These are phyloP conservation scores for Starmerella stellata DNA, from an alignment of 805 yeast genomes.

Conservation along the genomic window DNA sequence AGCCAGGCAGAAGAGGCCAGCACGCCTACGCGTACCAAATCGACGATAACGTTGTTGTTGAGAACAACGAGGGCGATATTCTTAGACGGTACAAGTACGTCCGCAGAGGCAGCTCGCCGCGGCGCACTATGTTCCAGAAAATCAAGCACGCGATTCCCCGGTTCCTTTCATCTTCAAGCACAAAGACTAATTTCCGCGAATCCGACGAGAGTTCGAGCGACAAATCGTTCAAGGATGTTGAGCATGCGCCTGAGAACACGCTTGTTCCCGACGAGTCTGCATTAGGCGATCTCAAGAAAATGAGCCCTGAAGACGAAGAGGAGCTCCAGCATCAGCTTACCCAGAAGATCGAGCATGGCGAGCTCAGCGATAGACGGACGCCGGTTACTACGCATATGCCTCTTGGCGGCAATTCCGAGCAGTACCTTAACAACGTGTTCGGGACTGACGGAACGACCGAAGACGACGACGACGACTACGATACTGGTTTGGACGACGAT, in stretches of 20 bases:
- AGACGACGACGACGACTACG: conserved; percentile 8
- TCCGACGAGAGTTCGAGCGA: conserved; percentile 1
- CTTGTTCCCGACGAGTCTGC: conserved; percentile 15
- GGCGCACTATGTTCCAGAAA: conserved; percentile 40
- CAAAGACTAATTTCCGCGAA: neutral
- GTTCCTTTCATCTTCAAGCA: neutral
- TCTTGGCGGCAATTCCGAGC: neutral
- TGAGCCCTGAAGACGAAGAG: conserved; percentile 16
- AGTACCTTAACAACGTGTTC: neutral
- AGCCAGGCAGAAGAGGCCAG: conserved; percentile 10
- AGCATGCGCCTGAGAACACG: conserved; percentile 15
- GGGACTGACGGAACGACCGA: conserved; percentile 15
- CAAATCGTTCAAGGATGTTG: conserved; percentile 13
- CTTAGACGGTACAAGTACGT: conserved; percentile 65
- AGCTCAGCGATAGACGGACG: neutral
- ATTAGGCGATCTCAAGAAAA: conserved; percentile 4
- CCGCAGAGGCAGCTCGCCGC: conserved; percentile 28
- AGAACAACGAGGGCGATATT: conserved; percentile 82
- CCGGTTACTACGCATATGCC: neutral
- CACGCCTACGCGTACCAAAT: conserved; percentile 47
- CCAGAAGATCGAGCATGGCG: conserved; percentile 1
- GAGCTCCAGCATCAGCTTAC: conserved; percentile 11
- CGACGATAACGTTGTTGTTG: conserved; percentile 62
- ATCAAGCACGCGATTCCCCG: conserved; percentile 2
- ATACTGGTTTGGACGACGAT: conserved; percentile 22